Evolutionary conservation across 2,329 filamentous ascomycete species (phyloP), one percentile per base, ranked within the genome.

Genomic region (Chaetothyriales sp.): DNA sequence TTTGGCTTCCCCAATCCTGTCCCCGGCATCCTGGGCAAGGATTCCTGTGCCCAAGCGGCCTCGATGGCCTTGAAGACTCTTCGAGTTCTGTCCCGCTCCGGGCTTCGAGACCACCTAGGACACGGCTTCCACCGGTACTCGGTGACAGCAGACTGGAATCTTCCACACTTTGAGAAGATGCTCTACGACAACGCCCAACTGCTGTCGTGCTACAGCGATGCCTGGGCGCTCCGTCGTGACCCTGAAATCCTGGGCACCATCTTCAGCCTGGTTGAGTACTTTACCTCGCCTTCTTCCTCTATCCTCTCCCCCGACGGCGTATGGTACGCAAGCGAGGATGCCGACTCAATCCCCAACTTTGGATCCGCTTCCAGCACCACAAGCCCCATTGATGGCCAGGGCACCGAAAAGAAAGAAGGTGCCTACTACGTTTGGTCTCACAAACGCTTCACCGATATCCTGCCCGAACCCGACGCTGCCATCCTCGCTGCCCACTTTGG

Each of bases 161-260:
- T 96, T 46, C 92, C 92, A 9, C 89, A 95, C 65, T 98, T 96
- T 60, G 92, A 98, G 70, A 96, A 96, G 71, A 88, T 96, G 77
- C 77, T 95, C 8, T 88, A 87, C 50, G 92, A 96, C 63, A 94
- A 98, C 61, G 83, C 86, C 0, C 83, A 95, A 58, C 74, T 96
- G 1, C 70, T 98, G 2, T 77, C 82, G 20, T 74, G 92, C 5
- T 96, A 92, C 60, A 74, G 94, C 5, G 88, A 95, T 61, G 89
- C 86, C 0, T 96, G 89, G 73, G 74, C 86, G 12, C 68, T 81
- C 22, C 80, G 76, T 0, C 74, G 76, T 47, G 75, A 83, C 9
- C 74, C 78, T 3, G 84, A 94, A 59, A 80, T 95, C 52, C 76
- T 87, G 10, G 81, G 85, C 44, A 80, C 83, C 1, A 82, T 92